Conservation (phyloP, 2,329 filamentous ascomycete species). For the Fusarium multiceps region DNA sequence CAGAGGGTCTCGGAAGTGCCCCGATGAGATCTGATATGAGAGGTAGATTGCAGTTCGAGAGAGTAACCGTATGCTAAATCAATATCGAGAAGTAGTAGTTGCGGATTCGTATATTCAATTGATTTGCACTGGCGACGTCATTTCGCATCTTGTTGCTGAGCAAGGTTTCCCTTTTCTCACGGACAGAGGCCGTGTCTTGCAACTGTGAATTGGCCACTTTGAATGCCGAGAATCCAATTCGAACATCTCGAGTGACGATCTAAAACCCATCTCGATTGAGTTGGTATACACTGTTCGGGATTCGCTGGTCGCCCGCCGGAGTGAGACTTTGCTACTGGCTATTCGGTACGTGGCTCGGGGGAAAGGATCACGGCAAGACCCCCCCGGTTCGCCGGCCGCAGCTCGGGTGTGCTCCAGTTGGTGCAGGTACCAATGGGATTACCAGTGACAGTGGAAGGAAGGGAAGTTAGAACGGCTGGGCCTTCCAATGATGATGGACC, state of each 20-base stretch:
- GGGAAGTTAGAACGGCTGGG: slow-evolving; percentile 27
- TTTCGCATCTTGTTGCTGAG: slow-evolving; percentile 1
- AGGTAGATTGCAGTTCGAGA: slow-evolving; percentile 3
- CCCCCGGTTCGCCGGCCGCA: slow-evolving; percentile 47
- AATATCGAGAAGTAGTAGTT: background rate
- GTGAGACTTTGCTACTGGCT: slow-evolving; percentile 25
- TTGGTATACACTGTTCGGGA: slow-evolving; percentile 2
- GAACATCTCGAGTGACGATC: slow-evolving; percentile 26
- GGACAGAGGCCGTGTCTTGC: slow-evolving; percentile 6
- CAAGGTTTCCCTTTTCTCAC: slow-evolving; percentile 13
- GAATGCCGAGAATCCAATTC: slow-evolving; percentile 27
- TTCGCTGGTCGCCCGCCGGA: slow-evolving; percentile 18
- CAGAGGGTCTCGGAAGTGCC: slow-evolving; percentile 33
- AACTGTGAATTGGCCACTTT: slow-evolving; percentile 19
- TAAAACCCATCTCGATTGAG: slow-evolving; percentile 1
- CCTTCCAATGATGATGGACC: slow-evolving; percentile 40
- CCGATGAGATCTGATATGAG: slow-evolving; percentile 20
- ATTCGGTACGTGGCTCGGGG: slow-evolving; percentile 46
- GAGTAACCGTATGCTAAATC: background rate
- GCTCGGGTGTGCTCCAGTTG: slow-evolving; percentile 35
- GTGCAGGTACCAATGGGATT: slow-evolving; percentile 45
- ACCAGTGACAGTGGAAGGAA: slow-evolving; percentile 28
- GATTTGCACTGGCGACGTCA: slow-evolving; percentile 18
- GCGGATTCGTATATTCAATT: background rate
- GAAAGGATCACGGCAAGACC: slow-evolving; percentile 46